Evolutionary conservation across 2,329 filamentous ascomycete species (phyloP), one percentile per base, ranked within the genome.

Genomic region (Thielaviopsis punctulata): DNA sequence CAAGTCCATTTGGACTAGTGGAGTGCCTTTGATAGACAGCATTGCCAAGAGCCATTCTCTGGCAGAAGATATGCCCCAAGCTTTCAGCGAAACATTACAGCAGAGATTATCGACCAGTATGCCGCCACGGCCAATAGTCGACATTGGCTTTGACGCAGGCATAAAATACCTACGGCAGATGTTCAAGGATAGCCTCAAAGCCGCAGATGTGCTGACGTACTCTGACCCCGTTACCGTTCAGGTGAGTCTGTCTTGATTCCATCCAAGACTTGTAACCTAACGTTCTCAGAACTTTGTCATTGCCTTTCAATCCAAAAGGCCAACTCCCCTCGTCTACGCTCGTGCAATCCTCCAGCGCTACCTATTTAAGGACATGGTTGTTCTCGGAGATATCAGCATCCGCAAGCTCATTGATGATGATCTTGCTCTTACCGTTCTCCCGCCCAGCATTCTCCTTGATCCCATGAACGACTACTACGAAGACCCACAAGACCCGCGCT

Each of bases 101-200:
- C 77, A 89, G n/a, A 84, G 84, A 57, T 72, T 98, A 27, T 89
- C 92, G 1, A 95, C 88, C 59, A 95, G 88, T 0, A 89, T 95
- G 60, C 92, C 92, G 3, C 92, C 92, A 7, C 77, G 90, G 8
- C 89, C 90, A 0, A 90, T 95, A 59, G 85, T 95, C 10, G 75
- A 86, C 51, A 70, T 89, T 2, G 77, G 76, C 23, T 83, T 86
- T 58, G 76, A 81, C 13, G 80, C 86, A 59, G 84, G 88, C 0
- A 76, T 83, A 57, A 68, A 68, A 19, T 81, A 86, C 58, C 72
- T 95, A 56, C 74, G 74, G 53, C 77, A 79, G 45, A 67, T 95
- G 24, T 84, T 84, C 56, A 69, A 76, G 52, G 86, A 95, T 63
- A 82, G 81, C 1, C 69, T 77, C 23, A 81, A 89, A 58, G 72